Percentiles rank a stretch among this genome's conserved stretches.
phyloP scores from a whole-genome alignment of 148 eudicot species.

The Vaccinium macrocarpon region DNA sequence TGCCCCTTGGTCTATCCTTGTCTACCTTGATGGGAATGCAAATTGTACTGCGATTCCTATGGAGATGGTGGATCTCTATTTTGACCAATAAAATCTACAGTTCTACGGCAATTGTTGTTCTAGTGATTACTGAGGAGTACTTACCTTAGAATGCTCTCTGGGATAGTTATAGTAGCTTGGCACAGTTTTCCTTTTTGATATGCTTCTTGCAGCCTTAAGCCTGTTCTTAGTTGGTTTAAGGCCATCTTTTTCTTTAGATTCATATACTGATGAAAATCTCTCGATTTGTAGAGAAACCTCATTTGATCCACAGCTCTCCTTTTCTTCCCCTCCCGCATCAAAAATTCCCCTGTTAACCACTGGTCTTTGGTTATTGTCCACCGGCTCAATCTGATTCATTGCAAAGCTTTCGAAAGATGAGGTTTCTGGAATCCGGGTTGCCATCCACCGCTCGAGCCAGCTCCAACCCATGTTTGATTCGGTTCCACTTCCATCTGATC shows the following conservation, averaged over 20 bases:
- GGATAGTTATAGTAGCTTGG: slow-evolving; percentile 12
- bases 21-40: neutral
- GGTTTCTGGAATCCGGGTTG: slow-evolving; percentile 61
- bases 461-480: slow-evolving; percentile 69
- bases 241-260: slow-evolving; percentile 26
- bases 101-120: neutral
- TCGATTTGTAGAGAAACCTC: slow-evolving; percentile 53
- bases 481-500: slow-evolving; percentile 36
- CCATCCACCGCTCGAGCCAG: slow-evolving; percentile 98
- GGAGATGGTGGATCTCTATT: neutral
- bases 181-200: slow-evolving; percentile 10
- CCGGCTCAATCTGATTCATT: slow-evolving; percentile 36
- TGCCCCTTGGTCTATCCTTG: neutral
- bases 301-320: slow-evolving; percentile 87
- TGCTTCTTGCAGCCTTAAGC: slow-evolving; percentile 8
- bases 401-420: slow-evolving; percentile 31
- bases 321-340: slow-evolving; percentile 60
- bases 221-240: slow-evolving; percentile 2
- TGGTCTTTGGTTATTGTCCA: slow-evolving; percentile 26
- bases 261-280: slow-evolving; percentile 18
- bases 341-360: slow-evolving; percentile 29
- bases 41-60: neutral
- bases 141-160: neutral
- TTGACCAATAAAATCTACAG: neutral
- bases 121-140: neutral